Evolutionary conservation across 192 early-diverging fungal genomes (phyloP).

Genomic region (Entomortierella chlamydospora): DNA sequence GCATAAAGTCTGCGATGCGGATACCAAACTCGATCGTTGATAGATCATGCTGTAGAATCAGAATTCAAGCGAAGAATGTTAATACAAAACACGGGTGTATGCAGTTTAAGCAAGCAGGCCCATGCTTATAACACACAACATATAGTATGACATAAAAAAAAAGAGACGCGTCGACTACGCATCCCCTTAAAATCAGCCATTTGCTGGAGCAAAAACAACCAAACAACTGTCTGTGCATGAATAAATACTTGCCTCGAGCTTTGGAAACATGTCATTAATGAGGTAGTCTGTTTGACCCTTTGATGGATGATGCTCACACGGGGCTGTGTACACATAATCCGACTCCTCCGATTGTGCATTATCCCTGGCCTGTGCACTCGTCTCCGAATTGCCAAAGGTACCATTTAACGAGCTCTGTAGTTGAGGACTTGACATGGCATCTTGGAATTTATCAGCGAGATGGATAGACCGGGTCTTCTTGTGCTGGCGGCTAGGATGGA

Average conservation of each 20-base stretch:
- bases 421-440: slow-evolving; percentile 23
- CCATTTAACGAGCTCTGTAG: slow-evolving; percentile 8
- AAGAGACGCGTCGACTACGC: background rate
- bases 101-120: slow-evolving; percentile 5
- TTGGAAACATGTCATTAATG: slow-evolving; percentile 53
- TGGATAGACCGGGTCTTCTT: slow-evolving; percentile 37
- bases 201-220: background rate
- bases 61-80: no score
- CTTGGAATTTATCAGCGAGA: slow-evolving; percentile 31
- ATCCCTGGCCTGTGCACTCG: background rate
- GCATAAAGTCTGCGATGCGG: slow-evolving; percentile 66
- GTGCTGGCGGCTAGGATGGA: slow-evolving; percentile 15
- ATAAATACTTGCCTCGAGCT: slow-evolving; percentile 36
- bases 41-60: slow-evolving; percentile 34
- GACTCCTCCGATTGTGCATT: background rate
- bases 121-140: background rate
- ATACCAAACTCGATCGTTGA: slow-evolving; percentile 72
- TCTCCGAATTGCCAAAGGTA: background rate
- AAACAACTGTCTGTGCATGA: background rate
- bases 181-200: background rate
- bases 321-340: slow-evolving; percentile 48
- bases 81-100: no score
- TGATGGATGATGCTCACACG: slow-evolving; percentile 52
- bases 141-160: background rate
- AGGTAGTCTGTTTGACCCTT: slow-evolving; percentile 54